Percentiles rank a stretch among this genome's conserved stretches.
Conservation (phyloP, 1,284 basidiomycete genomes). For the Rugosomyces carneus region DNA sequence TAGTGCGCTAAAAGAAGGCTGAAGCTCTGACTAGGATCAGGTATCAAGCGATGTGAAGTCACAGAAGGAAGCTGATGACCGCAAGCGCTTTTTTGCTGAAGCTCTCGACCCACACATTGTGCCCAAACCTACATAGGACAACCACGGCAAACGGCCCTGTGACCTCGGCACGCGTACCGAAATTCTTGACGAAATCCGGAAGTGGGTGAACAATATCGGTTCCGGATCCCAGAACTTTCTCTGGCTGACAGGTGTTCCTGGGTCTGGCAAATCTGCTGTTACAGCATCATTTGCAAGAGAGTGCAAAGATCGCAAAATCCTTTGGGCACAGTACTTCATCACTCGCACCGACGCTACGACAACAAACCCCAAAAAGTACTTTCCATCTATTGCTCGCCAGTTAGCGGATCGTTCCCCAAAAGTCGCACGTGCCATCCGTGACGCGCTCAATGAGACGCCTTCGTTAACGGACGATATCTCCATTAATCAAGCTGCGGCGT, state of each 20-base stretch:
- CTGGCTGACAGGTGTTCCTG: conserved; percentile 3
- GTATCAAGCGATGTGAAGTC: background rate
- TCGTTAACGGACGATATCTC: background rate
- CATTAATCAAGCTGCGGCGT: background rate
- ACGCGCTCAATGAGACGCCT: background rate
- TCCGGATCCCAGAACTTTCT: conserved; percentile 4
- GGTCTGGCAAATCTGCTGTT: conserved; percentile 13
- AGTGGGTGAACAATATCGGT: conserved; percentile 9
- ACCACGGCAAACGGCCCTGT: conserved; percentile 12
- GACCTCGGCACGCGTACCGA: conserved; percentile 7
- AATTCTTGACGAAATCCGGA: conserved; percentile 6
- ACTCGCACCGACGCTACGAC: background rate
- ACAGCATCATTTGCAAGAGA: conserved; percentile 10
- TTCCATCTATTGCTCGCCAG: background rate
- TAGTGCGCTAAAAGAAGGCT: too few relatives aligned
- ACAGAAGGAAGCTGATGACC: background rate
- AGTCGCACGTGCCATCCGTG: background rate
- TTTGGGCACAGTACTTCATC: too few relatives aligned
- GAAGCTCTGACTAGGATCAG: too few relatives aligned
- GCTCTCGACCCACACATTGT: background rate
- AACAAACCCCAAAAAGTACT: conserved; percentile 1
- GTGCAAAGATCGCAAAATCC: conserved; percentile 4
- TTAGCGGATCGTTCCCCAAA: background rate
- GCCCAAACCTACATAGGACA: conserved; percentile 4
- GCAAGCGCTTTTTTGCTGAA: background rate